These are phyloP conservation scores for Singerocomus inundabilis DNA, from an alignment of 1,284 basidiomycete species.

Conservation along the genomic window DNA sequence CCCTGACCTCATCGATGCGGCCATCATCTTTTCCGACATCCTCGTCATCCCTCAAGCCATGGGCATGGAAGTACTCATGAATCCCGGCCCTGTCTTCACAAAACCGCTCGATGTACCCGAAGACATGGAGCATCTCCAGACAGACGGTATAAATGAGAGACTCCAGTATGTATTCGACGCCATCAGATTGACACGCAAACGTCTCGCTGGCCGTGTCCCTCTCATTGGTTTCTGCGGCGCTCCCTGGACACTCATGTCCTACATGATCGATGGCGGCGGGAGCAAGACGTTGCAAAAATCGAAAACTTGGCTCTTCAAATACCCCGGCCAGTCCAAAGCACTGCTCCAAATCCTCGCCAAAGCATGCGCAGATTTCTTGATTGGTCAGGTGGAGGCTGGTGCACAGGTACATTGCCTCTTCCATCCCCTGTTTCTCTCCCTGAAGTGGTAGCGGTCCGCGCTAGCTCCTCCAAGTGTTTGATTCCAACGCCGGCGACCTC, in stretches of 20 bases:
- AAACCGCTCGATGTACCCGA: constrained; percentile 75
- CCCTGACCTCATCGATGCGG: constrained; percentile 81
- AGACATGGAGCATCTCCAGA: constrained; percentile 64
- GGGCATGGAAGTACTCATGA: constrained; percentile 94
- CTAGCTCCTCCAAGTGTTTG: constrained; percentile 92
- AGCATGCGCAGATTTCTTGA: constrained; percentile 83
- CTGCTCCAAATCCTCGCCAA: constrained; percentile 78
- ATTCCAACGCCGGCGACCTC: constrained; percentile 92
- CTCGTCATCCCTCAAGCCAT: constrained; percentile 95
- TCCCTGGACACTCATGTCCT: constrained; percentile 95
- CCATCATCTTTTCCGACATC: constrained; percentile 97
- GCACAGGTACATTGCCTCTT: constrained; percentile 69
- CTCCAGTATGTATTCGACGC: constrained; percentile 91
- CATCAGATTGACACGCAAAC: constrained; percentile 77
- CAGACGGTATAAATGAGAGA: constrained; percentile 78
- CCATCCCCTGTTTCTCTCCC: neutral
- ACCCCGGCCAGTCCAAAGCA: constrained; percentile 78
- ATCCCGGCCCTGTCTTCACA: constrained; percentile 86
- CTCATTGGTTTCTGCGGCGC: constrained; percentile 95
- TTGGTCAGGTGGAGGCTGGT: constrained; percentile 89
- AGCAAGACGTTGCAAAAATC: constrained; percentile 85
- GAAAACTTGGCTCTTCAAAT: constrained; percentile 90
- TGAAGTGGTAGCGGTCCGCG: neutral
- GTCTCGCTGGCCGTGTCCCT: constrained; percentile 82
- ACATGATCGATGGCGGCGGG: constrained; percentile 95